phyloP scores from a whole-genome alignment of 2,329 filamentous ascomycete species.

The Fusarium nematophilum region DNA sequence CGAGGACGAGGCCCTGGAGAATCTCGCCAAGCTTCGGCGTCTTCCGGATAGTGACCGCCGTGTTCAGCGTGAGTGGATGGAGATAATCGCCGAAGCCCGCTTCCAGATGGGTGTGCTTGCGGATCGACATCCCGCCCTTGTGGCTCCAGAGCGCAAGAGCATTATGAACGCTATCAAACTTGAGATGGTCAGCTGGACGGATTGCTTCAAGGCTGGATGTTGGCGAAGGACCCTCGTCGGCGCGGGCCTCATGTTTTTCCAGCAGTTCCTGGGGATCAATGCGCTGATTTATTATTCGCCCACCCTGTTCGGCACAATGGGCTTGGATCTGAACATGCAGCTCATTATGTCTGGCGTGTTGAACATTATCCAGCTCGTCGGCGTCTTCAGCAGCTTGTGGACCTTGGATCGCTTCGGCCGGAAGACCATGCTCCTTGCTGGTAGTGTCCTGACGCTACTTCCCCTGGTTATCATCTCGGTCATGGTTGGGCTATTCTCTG shows the following conservation, averaged over 20 bases:
- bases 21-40: constrained; percentile 38
- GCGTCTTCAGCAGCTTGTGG: constrained; percentile 57
- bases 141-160: no score
- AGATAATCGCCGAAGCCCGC: constrained; percentile 41
- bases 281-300: constrained; percentile 68
- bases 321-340: constrained; percentile 53
- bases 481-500: constrained; percentile 40
- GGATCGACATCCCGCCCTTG: constrained; percentile 47
- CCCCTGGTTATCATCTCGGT: constrained; percentile 42
- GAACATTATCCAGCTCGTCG: constrained; percentile 47
- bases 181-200: constrained; percentile 60
- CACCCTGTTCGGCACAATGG: constrained; percentile 66
- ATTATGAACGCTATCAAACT: no score
- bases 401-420: constrained; percentile 49
- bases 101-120: constrained; percentile 45
- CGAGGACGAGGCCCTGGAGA: constrained; percentile 38
- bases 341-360: constrained; percentile 49
- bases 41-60: constrained; percentile 34
- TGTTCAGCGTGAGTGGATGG: constrained; percentile 40
- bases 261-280: constrained; percentile 54
- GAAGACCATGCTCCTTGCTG: constrained; percentile 40
- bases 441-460: constrained; percentile 43
- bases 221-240: constrained; percentile 60
- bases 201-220: constrained; percentile 62
- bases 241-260: constrained; percentile 66